Base-by-base conservation (phyloP, 345 rosid species). In the Citrus sp. region DNA sequence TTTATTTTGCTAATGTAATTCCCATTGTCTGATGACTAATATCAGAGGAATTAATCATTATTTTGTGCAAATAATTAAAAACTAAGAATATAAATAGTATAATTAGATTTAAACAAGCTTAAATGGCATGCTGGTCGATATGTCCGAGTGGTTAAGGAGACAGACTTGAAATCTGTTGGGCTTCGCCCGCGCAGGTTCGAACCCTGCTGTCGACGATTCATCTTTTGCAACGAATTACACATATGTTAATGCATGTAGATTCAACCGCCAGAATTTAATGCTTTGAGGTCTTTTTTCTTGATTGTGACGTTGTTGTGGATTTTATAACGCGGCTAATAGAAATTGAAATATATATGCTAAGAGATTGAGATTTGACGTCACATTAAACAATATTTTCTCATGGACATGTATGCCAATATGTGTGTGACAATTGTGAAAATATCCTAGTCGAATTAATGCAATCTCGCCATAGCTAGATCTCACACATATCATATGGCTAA, bases 71-170 rank as follows among this genome's bases (percentile, higher is more conserved):
- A 34, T 34, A 34, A 34, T 35, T 5, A 35, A 35, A 35, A 35
- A 5, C 37, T 35, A 5, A 35, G 1, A 35, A 0, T 35, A 0
- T 35, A 35, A 5, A 0, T 35, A 35, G 0, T 0, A 35, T 35
- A 35, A 5, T 5, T 1, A 0, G 5, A 35, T 35, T 35, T 35
- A 6, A 35, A 5, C 0, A 5, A 5, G 1, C 7, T 1, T 0
- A 1, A 1, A 0, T 0, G 37, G 37, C 37, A 35, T 5, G 37
- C 6, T 0, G 7, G 40, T 51, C 58, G 58, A 54, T 92, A 93
- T 93, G 97, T 93, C 93, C 92, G 95, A 93, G 94, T 91, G 97
- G 94, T 93, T 90, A 95, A 93, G 98, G 94, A 93, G 98, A 86
- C 89, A 91, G 96, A 91, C 94, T 89, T 89, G 94, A 93, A 92